Base-by-base conservation (phyloP, 306 rosid genomes). In the Lathyrus tuberosus region DNA sequence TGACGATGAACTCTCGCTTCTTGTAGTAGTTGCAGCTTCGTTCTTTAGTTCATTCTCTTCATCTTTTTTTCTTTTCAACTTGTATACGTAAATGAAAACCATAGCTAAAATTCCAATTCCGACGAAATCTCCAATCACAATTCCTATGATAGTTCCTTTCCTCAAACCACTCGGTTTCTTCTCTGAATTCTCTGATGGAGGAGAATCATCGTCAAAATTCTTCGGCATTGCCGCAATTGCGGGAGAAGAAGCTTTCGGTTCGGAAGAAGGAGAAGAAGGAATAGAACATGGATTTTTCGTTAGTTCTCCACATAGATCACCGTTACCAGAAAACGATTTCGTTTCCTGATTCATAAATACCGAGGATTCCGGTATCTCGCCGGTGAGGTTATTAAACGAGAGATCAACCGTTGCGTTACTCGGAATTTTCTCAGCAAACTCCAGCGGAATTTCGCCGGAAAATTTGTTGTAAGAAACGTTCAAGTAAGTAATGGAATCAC, bases 151-250 rank as follows among this genome's bases (percentile, higher is more conserved):
- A 4, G 92, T 84, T 10, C 87, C 84, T 1, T 83, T 74, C 51
- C 78, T 71, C 0, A 94, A 75, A 35, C 92, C 85, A 9, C 67
- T 52, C 51, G 70, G 78, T 11, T 72, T 74, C 7, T 78, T 42
- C 17, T 43, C 15, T 0, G 40, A 35, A 1, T 24, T 17, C 24
- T 49, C 56, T 2, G 72, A 69, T 0, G 53, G 78, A 35, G 96
- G 72, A 8, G 96, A 80, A 56, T 83, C 84, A 1, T 30, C 8
- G 44, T 83, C 83, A 0, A 86, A 6, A 0, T 70, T 80, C 63
- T 70, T 81, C 5, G 98, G 98, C 31, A 94, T 86, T 6, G 91
- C 97, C 1, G 98, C 98, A 7, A 94, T 78, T 3, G 98, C 98
- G 1, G 98, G 97, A 30, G 81, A 53, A 0, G 84, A 46, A 3